Base-by-base conservation (phyloP, 805 yeast genomes). In the Sungouiella blattae region DNA sequence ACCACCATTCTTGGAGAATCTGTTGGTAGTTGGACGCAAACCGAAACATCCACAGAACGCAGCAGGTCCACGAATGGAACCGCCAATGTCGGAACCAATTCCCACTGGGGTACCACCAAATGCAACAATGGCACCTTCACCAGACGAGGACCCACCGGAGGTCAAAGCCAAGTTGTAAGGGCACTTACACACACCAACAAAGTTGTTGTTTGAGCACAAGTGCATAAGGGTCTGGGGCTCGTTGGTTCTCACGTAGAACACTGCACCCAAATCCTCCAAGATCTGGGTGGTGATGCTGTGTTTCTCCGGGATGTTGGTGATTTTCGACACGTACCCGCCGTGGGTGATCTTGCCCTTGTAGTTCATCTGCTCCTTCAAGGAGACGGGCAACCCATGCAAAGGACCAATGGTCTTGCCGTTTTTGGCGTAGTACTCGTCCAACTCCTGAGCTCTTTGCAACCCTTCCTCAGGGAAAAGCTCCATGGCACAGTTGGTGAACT, bases 221-320 rank as follows among this genome's bases (percentile, higher is more conserved):
- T 80, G 86, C 87, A 81, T 81, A 53, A 81, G 60, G 3, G 78
- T 66, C 53, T 80, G 87, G 4, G 87, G 87, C 55, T 80, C 77
- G 38, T 77, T 73, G 6, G 88, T 80, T 54, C 87, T 69, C 29
- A 77, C 76, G 50, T 72, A 80, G 44, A 78, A 72, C 14, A 80
- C 75, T 22, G 83, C 83, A 30, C 86, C 84, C 20, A 75, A 57
- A 18, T 67, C 61, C 39, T 59, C 64, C 47, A 78, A 55, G 13
- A 71, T 63, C 41, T 72, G 65, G n/a, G 70, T 57, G 9, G 77
- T 69, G 21, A 60, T 58, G 6, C 78, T 70, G 47, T 73, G 75
- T 31, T 64, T 67, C 5, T 50, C 50, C 8, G 79, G 64, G 13
- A 76, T 58, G 46, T 73, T 64, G 35, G 69, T 73, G 28, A 78